Evolutionary conservation across 805 yeast genomes (phyloP), one percentile per base, ranked within the genome.

Genomic region (Nakazawaea peltata): DNA sequence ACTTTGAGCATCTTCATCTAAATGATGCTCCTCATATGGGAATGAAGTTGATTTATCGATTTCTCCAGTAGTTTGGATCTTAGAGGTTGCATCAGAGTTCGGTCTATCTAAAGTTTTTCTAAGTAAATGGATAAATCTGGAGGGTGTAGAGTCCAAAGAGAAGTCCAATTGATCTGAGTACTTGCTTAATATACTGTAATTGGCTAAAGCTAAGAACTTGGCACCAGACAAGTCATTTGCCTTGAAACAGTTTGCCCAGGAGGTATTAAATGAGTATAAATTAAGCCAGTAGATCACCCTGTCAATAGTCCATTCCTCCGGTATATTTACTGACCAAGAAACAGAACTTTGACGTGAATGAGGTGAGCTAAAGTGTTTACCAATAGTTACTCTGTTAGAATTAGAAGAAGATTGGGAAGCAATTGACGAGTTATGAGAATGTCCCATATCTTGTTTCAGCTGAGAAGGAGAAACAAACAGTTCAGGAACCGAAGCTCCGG

Each of bases 211-310:
- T 17, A 86, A 54, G 46, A 87, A 86, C 19, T 69, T 60, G 30
- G 73, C 69, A 0, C 87, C 86, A 8, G 66, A 59, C 3, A 87
- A 61, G 33, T 73, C 71, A 41, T 74, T 65, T 28, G 65, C 64
- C 27, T 59, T 59, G 54, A 87, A 81, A 13, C 77, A 69, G 4
- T 64, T 70, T n/a, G 70, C 61, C 96, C 96, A 87, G 11, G 78
- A 62, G 3, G 67, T 71, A 44, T 81, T 80, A 56, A 87, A 87
- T 15, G 70, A 66, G 51, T 86, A 69, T n/a, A 55, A 46, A 6
- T 69, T 77, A 18, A 87, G 63, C 94, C 95, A 87, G 32, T 59
- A 51, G 0, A 66, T 40, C 1, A 86, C 88, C 34, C 81, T 65
- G n/a, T 68, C 74, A 43, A 71, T 59, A 2, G 79, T 74, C 96